Evolutionary conservation across 345 rosid genomes (phyloP).

Genomic region (Rhodamnia argentea): DNA sequence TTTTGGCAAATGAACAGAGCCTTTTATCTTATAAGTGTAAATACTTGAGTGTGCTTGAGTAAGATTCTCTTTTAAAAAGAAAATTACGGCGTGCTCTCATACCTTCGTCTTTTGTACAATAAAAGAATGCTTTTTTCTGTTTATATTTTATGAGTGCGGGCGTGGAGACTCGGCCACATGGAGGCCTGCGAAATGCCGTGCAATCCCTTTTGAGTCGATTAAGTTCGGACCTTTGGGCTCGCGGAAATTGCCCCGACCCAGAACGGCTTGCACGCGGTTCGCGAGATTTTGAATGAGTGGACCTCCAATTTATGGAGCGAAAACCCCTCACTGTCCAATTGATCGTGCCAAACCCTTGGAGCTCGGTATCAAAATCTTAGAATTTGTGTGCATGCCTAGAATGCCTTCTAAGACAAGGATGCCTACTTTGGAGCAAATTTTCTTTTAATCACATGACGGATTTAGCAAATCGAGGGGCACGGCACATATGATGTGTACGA

Average conservation of each 20-base stretch:
- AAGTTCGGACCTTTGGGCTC: neutral
- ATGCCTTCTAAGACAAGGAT: neutral
- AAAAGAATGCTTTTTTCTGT: rapidly evolving
- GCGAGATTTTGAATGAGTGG: neutral
- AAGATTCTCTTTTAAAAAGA: neutral
- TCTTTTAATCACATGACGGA: neutral
- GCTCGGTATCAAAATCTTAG: neutral
- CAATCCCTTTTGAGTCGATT: neutral
- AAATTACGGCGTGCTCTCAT: neutral
- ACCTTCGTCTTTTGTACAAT: neutral
- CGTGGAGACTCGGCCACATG: too few species aligned
- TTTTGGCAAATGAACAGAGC: too few species aligned
- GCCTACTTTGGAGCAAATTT: neutral
- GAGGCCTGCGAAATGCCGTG: neutral
- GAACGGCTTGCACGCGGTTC: neutral
- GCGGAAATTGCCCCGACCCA: neutral
- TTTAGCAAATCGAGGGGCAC: neutral
- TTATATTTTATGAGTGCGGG: neutral
- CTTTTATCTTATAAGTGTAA: too few species aligned
- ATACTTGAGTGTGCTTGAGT: neutral
- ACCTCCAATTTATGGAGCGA: neutral
- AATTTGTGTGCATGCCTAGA: neutral
- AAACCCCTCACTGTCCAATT: neutral
- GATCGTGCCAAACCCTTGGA: neutral
- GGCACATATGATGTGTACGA: neutral